Base-by-base conservation (phyloP, 305 asterid genomes). In the Fraxinus greggii region DNA sequence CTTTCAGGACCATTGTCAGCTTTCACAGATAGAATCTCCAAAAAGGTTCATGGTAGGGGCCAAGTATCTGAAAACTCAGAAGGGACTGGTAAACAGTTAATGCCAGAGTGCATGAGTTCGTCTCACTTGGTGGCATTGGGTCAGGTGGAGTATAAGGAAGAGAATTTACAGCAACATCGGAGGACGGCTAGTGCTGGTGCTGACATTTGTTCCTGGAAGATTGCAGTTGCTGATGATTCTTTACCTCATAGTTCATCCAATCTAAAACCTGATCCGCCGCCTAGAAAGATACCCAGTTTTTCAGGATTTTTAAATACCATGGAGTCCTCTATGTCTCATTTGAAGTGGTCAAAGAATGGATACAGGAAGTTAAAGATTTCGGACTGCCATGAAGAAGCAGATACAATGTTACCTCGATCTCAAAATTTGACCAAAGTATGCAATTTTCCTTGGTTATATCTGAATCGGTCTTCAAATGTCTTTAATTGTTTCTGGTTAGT, bases 181-280 rank as follows among this genome's bases (percentile, higher is more conserved):
- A 94, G 99, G 89, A 87, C 95, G 4, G 98, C 98, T 78, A 96
- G 99, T 88, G 98, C 98, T 7, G 86, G 90, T 90, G 98, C 98
- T 80, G 98, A 94, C 82, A 90, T 93, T 76, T 86, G 94, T 73
- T 83, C 93, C 21, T 96, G 97, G 97, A 90, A 94, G 76, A 90
- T 94, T 84, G 86, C 87, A 13, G 86, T 94, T 81, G 84, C 86
- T 72, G 94, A 93, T 76, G 93, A 90, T 79, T 79, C 35, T 75
- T 79, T 76, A 31, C 80, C 85, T 19, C 83, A 78, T 5, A 79
- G 86, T 79, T 80, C 90, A 76, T 85, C 93, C 32, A 75, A 73
- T 83, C 84, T 77, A 76, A 88, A 86, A 67, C 88, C 86, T 9
- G 90, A 84, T 79, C 92, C 79, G 23, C 94, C 93, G 70, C 99